phyloP scores from a whole-genome alignment of 2,329 filamentous ascomycete genomes.

The Diaporthe citrichinensis region DNA sequence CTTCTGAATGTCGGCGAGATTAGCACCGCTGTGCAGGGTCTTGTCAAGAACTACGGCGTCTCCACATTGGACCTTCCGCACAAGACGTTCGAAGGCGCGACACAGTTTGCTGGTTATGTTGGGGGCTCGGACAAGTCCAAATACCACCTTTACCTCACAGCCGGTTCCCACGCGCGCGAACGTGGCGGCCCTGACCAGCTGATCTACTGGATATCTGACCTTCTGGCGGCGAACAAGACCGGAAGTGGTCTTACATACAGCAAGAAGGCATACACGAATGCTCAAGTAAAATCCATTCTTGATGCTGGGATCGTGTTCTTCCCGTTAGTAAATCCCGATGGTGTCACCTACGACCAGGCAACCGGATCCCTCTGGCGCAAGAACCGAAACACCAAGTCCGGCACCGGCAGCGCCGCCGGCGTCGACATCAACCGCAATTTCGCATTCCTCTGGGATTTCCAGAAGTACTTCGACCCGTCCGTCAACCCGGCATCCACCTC shows the following conservation, averaged over 20 bases:
- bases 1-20: conserved; percentile 11
- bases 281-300: not conserved
- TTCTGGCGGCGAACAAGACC: not conserved
- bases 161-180: conserved; percentile 6
- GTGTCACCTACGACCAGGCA: conserved; percentile 1
- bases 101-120: not conserved
- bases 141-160: conserved; percentile 16
- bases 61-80: not conserved
- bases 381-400: conserved; percentile 15
- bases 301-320: conserved; percentile 2
- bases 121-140: not conserved
- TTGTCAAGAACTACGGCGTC: not conserved
- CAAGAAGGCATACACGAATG: not conserved
- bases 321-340: not conserved
- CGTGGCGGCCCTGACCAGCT: conserved; percentile 10
- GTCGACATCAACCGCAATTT: conserved; percentile 17
- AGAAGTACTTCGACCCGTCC: conserved; percentile 12
- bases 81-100: conserved; percentile 12
- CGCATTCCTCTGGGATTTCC: not conserved
- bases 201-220: conserved; percentile 12
- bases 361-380: conserved; percentile 12
- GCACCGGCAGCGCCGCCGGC: not conserved
- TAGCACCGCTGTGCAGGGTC: not conserved
- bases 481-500: not conserved
- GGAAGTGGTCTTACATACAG: not conserved